Evolutionary conservation across 768 basidiomycete species (phyloP).

Genomic region (Clitopilus hobsonii): DNA sequence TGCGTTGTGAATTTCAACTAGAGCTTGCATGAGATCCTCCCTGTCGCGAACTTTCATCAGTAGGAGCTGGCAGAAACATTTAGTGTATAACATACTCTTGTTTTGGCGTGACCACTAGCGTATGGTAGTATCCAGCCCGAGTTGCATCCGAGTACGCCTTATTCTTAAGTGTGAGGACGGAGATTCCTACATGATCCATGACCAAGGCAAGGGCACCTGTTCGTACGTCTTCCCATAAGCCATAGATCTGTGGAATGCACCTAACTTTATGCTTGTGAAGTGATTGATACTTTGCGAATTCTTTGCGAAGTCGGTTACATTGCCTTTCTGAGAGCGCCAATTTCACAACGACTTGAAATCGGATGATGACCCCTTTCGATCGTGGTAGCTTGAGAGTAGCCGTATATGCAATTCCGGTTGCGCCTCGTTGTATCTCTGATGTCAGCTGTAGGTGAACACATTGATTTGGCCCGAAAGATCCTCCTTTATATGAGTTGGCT

Average conservation of each 20-base stretch:
- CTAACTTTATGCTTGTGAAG: not conserved
- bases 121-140: too few species aligned
- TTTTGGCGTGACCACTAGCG: too few species aligned
- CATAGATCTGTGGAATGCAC: slow-evolving; percentile 1
- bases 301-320: not conserved
- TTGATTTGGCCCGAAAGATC: not conserved
- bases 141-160: too few species aligned
- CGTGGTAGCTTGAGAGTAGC: not conserved
- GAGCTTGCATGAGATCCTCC: too few species aligned
- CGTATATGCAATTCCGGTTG: not conserved
- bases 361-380: not conserved
- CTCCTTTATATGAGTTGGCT: too few species aligned
- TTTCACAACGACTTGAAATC: not conserved
- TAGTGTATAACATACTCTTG: too few species aligned
- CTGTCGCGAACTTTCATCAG: too few species aligned
- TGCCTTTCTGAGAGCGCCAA: not conserved
- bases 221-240: slow-evolving; percentile 9
- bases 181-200: slow-evolving; percentile 3
- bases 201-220: slow-evolving; percentile 1
- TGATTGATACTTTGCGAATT: not conserved
- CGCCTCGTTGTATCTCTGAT: not conserved
- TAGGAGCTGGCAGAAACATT: too few species aligned
- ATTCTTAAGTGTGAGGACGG: not conserved
- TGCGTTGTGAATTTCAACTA: slow-evolving; percentile 18
- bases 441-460: not conserved